A percentile compares a stretch with the other conserved stretches of the same genome.
Conservation (phyloP, 2,329 filamentous ascomycete species). For the Penicillium sp. region DNA sequence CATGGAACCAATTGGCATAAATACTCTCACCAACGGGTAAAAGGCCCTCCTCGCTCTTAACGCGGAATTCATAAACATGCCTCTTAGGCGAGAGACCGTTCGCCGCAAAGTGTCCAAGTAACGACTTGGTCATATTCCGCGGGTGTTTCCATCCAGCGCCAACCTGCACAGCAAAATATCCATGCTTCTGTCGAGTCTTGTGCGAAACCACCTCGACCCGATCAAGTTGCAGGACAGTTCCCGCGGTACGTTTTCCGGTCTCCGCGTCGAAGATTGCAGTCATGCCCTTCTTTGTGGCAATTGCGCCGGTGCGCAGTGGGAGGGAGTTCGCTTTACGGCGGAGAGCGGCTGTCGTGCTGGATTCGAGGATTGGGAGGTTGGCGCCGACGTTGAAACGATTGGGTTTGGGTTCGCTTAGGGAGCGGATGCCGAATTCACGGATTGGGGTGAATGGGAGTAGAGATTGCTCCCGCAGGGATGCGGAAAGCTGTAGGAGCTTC, state of each 20-base stretch:
- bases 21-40: constrained; percentile 76
- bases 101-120: constrained; percentile 85
- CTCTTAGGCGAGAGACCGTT: constrained; percentile 83
- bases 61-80: constrained; percentile 83
- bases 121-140: constrained; percentile 76
- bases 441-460: constrained; percentile 29
- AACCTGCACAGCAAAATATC: constrained; percentile 93
- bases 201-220: constrained; percentile 85
- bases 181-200: constrained; percentile 79
- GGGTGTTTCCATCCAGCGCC: constrained; percentile 76
- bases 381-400: constrained; percentile 60
- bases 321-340: constrained; percentile 61
- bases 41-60: constrained; percentile 73
- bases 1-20: constrained; percentile 85
- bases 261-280: constrained; percentile 81
- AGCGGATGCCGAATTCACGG: constrained; percentile 58
- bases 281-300: constrained; percentile 95
- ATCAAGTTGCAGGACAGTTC: constrained; percentile 93
- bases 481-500: constrained; percentile 37
- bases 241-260: constrained; percentile 76
- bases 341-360: constrained; percentile 63
- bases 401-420: constrained; percentile 57
- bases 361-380: constrained; percentile 56
- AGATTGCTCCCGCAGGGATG: constrained; percentile 29
- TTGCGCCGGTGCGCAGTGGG: constrained; percentile 74